phyloP scores from a whole-genome alignment of 306 rosid genomes.

The Hippophae rhamnoides region DNA sequence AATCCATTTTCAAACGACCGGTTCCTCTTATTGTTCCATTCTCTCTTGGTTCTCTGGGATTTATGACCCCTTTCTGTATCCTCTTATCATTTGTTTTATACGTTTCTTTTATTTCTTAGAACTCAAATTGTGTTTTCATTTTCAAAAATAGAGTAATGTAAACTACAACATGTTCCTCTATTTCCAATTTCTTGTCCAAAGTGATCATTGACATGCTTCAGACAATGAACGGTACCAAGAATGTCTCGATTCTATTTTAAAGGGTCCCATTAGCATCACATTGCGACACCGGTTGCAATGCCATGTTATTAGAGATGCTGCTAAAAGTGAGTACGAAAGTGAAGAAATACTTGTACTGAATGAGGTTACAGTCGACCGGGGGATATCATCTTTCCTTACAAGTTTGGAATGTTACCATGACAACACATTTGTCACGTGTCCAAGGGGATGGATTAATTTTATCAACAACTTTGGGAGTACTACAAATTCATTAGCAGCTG shows the following conservation, averaged over 20 bases:
- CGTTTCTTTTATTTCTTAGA: neutral
- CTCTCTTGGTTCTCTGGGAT: slow-evolving; percentile 93
- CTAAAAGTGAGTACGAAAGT: slow-evolving; percentile 63
- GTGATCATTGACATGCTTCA: slow-evolving; percentile 58
- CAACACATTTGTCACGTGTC: slow-evolving; percentile 79
- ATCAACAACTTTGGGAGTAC: slow-evolving; percentile 97
- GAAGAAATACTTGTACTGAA: slow-evolving; percentile 86
- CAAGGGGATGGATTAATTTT: slow-evolving; percentile 94
- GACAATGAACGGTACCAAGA: slow-evolving; percentile 80
- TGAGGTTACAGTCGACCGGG: slow-evolving; percentile 83
- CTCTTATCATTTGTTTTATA: slow-evolving; percentile 22
- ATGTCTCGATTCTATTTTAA: slow-evolving; percentile 61
- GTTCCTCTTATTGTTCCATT: slow-evolving; percentile 94
- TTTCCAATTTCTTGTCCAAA: slow-evolving; percentile 11
- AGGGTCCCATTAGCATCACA: slow-evolving; percentile 86
- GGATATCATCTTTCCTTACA: slow-evolving; percentile 88
- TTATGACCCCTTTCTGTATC: slow-evolving; percentile 97
- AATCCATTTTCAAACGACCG: slow-evolving; percentile 94
- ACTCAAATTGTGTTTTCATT: too few relatives aligned
- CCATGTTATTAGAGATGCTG: slow-evolving; percentile 71
- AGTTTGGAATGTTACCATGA: slow-evolving; percentile 93
- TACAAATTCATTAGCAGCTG: slow-evolving; percentile 95
- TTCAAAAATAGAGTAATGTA: too few relatives aligned
- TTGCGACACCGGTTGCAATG: slow-evolving; percentile 79
- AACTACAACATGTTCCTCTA: neutral